These are phyloP conservation scores for Skeletonema marinoi DNA, from an alignment of 108 stramenopile genomes.

Conservation along the genomic window DNA sequence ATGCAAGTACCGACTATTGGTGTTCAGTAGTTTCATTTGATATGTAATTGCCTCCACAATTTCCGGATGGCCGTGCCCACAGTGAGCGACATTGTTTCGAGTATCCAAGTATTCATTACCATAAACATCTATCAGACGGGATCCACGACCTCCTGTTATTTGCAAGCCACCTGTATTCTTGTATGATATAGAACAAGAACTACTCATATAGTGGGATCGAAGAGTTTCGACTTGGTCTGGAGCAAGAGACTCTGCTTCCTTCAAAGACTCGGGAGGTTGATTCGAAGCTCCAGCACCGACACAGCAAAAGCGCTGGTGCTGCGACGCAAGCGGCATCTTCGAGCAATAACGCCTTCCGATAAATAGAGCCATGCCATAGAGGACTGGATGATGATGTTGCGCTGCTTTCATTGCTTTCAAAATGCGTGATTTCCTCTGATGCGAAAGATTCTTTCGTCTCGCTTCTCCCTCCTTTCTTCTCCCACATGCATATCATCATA, in stretches of 20 bases:
- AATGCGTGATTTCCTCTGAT: too few species aligned
- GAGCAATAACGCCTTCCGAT: neutral
- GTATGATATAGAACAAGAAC: constrained; percentile 73
- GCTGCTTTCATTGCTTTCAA: too few species aligned
- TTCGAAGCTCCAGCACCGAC: constrained; percentile 25
- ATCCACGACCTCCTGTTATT: constrained; percentile 49
- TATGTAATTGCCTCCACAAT: constrained; percentile 70
- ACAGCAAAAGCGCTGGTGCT: constrained; percentile 50
- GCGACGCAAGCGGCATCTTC: constrained; percentile 33
- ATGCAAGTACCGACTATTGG: constrained; percentile 95
- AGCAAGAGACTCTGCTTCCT: constrained; percentile 50
- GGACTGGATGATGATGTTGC: too few species aligned
- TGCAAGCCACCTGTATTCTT: constrained; percentile 71
- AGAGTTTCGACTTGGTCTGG: constrained; percentile 58
- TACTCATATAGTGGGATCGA: constrained; percentile 60
- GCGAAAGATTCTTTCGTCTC: too few species aligned
- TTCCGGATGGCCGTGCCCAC: constrained; percentile 79
- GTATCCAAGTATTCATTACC: constrained; percentile 83
- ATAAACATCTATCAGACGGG: constrained; percentile 66
- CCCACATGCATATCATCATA: too few species aligned
- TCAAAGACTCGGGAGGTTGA: constrained; percentile 64
- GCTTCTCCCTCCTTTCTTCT: too few species aligned
- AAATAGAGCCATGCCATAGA: neutral
- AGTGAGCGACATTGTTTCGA: constrained; percentile 91
- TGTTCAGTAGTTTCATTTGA: constrained; percentile 79